These are phyloP conservation scores for Tolypocladium guangdongense DNA, from an alignment of 2,329 filamentous ascomycete species.

Conservation along the genomic window DNA sequence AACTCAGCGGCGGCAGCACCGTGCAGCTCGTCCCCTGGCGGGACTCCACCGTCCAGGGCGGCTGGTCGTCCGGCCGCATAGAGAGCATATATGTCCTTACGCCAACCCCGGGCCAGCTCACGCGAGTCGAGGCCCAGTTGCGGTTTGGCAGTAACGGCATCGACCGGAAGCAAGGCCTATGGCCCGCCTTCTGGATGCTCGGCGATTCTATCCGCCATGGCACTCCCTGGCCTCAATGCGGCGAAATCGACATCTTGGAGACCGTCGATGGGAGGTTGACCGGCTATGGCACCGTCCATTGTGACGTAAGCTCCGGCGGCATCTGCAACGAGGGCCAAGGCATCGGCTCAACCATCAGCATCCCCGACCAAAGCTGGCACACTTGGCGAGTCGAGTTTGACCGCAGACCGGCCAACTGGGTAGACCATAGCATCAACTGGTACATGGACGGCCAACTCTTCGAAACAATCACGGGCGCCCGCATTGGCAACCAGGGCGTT, in stretches of 20 bases:
- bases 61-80: constrained; percentile 46
- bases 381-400: constrained; percentile 40
- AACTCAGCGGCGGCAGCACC: constrained; percentile 37
- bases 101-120: constrained; percentile 32
- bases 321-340: constrained; percentile 41
- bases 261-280: constrained; percentile 36
- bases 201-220: constrained; percentile 38
- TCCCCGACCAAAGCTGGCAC: constrained; percentile 34
- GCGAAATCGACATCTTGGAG: constrained; percentile 49
- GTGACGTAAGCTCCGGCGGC: constrained; percentile 31
- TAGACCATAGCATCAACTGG: constrained; percentile 40
- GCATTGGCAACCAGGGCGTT: constrained; percentile 31
- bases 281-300: constrained; percentile 42
- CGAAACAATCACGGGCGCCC: constrained; percentile 30
- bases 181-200: constrained; percentile 49
- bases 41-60: constrained; percentile 18
- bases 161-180: constrained; percentile 39
- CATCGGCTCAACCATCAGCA: constrained; percentile 19
- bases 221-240: constrained; percentile 38
- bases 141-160: constrained; percentile 32
- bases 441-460: constrained; percentile 33
- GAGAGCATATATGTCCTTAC: constrained; percentile 38
- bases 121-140: constrained; percentile 33
- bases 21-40: constrained; percentile 40
- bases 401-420: constrained; percentile 32